These are phyloP conservation scores for Helicocarpus griseus DNA, from an alignment of 2,329 filamentous ascomycete species.

Conservation along the genomic window DNA sequence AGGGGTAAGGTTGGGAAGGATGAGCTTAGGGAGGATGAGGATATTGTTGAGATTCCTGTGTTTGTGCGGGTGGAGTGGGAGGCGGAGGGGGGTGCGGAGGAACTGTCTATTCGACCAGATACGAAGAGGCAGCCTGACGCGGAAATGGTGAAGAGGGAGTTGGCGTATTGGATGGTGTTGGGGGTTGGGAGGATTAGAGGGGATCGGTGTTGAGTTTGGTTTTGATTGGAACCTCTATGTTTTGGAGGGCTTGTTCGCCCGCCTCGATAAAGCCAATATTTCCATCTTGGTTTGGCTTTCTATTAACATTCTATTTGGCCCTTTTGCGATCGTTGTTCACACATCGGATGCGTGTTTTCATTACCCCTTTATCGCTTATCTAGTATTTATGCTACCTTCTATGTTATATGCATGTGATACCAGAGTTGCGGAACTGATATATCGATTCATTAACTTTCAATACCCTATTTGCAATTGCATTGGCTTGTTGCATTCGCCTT, in stretches of 20 bases:
- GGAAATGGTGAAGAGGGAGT: constrained; percentile 67
- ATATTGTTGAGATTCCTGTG: constrained; percentile 79
- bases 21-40: constrained; percentile 43
- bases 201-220: constrained; percentile 7
- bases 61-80: constrained; percentile 92
- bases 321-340: background rate
- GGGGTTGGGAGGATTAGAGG: constrained; percentile 69
- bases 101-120: constrained; percentile 20
- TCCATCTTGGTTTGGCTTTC: background rate
- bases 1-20: constrained; percentile 24
- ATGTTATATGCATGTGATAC: background rate
- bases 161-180: constrained; percentile 93
- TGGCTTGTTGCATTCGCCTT: background rate
- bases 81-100: constrained; percentile 44
- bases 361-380: background rate
- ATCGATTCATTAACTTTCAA: no score
- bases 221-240: background rate
- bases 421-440: background rate
- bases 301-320: background rate
- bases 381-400: background rate
- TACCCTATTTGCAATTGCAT: background rate
- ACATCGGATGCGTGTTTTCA: background rate
- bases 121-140: constrained; percentile 42
- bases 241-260: background rate
- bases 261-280: background rate